Evolutionary conservation across 331 rosid species (phyloP).

Genomic region (Acacia concinna): DNA sequence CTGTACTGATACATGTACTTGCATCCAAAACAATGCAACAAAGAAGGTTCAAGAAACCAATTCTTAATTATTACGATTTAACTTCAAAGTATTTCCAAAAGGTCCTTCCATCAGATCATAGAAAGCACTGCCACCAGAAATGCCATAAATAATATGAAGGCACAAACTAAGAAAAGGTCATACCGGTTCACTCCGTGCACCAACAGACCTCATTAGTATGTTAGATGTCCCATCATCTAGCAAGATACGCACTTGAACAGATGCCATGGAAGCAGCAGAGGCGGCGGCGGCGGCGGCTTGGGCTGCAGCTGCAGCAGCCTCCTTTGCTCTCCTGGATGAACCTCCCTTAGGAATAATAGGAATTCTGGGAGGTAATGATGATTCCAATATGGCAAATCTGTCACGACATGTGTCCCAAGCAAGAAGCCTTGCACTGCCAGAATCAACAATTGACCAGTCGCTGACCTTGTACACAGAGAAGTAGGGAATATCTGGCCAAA

Average conservation of each 20-base stretch:
- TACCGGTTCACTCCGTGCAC: slow-evolving; percentile 92
- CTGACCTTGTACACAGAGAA: slow-evolving; percentile 92
- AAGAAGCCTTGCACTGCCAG: slow-evolving; percentile 97
- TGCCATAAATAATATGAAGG: slow-evolving; percentile 12
- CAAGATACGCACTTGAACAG: slow-evolving; percentile 96
- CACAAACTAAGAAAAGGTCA: slow-evolving; percentile 31
- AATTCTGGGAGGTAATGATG: slow-evolving; percentile 79
- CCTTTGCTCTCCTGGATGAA: slow-evolving; percentile 89
- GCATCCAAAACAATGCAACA: not conserved
- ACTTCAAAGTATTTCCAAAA: not conserved
- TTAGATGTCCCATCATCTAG: slow-evolving; percentile 98
- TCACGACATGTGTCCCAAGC: slow-evolving; percentile 99
- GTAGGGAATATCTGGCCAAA: slow-evolving; percentile 99
- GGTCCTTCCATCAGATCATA: slow-evolving; percentile 4
- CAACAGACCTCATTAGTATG: slow-evolving; percentile 86
- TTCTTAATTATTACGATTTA: not conserved
- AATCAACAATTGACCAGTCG: slow-evolving; percentile 97
- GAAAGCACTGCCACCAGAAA: slow-evolving; percentile 30
- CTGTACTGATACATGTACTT: not conserved
- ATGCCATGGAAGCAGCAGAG: slow-evolving; percentile 94
- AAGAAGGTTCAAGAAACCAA: not conserved
- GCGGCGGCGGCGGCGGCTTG: slow-evolving; percentile 98
- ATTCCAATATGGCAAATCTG: slow-evolving; percentile 93
- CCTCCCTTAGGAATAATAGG: slow-evolving; percentile 82
- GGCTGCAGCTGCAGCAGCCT: slow-evolving; percentile 84